Evolutionary conservation across 371 early-diverging fungal genomes (phyloP).

Genomic region (Syncephalastrum sp.): DNA sequence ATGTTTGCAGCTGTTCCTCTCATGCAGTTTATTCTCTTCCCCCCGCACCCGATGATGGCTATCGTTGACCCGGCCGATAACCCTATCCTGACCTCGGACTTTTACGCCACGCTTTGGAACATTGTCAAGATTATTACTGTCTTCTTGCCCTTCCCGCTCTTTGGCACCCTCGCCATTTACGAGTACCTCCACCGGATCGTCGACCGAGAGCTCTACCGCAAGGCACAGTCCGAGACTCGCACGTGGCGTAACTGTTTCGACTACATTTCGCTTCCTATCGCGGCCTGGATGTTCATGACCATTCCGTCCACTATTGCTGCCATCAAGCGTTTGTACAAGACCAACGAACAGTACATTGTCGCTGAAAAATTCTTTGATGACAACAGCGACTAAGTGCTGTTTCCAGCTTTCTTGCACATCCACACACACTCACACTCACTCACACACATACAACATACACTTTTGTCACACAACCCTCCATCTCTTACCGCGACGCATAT

Average conservation of each 20-base stretch:
- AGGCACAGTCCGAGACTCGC: conserved; percentile 34
- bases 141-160: conserved; percentile 47
- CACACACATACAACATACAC: too few relatives aligned
- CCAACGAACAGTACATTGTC: conserved; percentile 53
- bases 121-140: conserved; percentile 44
- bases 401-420: conserved; percentile 1
- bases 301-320: conserved; percentile 54
- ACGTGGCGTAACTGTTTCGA: conserved; percentile 49
- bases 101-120: conserved; percentile 44
- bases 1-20: conserved; percentile 58
- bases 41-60: conserved; percentile 30
- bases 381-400: conserved; percentile 1
- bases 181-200: conserved; percentile 49
- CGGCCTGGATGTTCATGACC: conserved; percentile 61
- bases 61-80: conserved; percentile 35
- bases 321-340: conserved; percentile 46
- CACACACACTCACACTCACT: too few relatives aligned
- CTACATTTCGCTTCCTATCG: conserved; percentile 53
- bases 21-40: conserved; percentile 50
- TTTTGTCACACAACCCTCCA: too few relatives aligned
- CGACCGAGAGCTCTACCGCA: conserved; percentile 40
- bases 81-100: conserved; percentile 42
- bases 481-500: too few relatives aligned
- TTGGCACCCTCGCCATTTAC: conserved; percentile 47
- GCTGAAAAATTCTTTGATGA: conserved; percentile 54